Base-by-base conservation (phyloP, 2,329 filamentous ascomycete species). In the Fusarium camptoceras region DNA sequence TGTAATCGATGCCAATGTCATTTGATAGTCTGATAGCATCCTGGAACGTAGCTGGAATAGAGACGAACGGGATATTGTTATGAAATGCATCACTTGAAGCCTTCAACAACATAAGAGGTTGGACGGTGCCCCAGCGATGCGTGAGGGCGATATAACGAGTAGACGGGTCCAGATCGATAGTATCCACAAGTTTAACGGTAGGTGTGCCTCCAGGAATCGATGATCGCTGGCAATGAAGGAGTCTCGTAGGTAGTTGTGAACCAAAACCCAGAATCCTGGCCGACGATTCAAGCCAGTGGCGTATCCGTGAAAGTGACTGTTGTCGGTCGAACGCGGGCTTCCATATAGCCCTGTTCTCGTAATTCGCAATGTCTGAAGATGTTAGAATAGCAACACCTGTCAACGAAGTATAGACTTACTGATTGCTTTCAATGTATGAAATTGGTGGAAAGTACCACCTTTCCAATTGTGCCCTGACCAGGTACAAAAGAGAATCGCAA, bases 61-160 rank as follows among this genome's bases (percentile, higher is more conserved):
- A 25, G 11, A 27, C 6, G 24, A 72, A 70, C 8, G 56, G 46
- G 18, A 71, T 70, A 5, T 41, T 24, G 2, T 31, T 18, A 22
- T 30, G 11, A 24, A 71, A 72, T 7, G 24, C 15, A 30, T 55
- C 56, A 28, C 20, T 24, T 10, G 47, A 16, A 25, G 42, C 24
- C 20, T 56, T 27, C 8, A 59, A 15, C 6, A 71, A 16, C 54
- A 50, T 68, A n/a, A 70, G 68, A 12, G 68, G 68, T 20, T 55
- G 64, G 14, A 54, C 39, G 16, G 39, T 22, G 2, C 65, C 68
- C 68, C 68, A 72, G 11, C 64, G 64, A 63, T 71, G 68, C 27
- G 68, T 71, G 37, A 71, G 68, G 14, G 68, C 64, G 25, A 42
- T 43, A 57, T 70, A 70, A 31, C 27, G 50, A 20, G 63, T 71